Percentiles rank a stretch among this genome's conserved stretches.
phyloP scores from a whole-genome alignment of 2,329 filamentous ascomycete genomes.

The Eurotiales sp. region DNA sequence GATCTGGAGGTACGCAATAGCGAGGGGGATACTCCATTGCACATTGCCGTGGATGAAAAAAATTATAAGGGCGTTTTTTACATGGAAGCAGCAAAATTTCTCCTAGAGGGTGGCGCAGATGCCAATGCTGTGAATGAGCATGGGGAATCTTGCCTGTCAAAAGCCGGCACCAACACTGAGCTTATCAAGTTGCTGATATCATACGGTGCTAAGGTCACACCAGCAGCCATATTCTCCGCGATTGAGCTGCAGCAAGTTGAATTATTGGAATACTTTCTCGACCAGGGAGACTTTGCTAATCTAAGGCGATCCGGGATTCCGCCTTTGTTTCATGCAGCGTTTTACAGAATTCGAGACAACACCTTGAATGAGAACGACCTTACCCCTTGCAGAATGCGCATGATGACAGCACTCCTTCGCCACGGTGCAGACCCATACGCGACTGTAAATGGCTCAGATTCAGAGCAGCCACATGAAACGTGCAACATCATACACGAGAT shows the following conservation, averaged over 20 bases:
- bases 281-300: slow-evolving; percentile 6
- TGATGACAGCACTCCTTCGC: slow-evolving; percentile 14
- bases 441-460: background rate
- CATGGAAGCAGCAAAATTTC: slow-evolving; percentile 2
- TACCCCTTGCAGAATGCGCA: background rate
- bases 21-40: background rate
- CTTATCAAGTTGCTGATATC: slow-evolving; percentile 5
- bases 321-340: slow-evolving; percentile 7
- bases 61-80: slow-evolving; percentile 2
- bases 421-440: slow-evolving; percentile 17
- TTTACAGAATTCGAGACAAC: background rate
- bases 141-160: slow-evolving; percentile 2
- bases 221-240: slow-evolving; percentile 7
- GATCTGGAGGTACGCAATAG: background rate
- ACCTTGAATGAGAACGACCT: background rate
- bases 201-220: background rate
- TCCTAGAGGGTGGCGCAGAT: slow-evolving; percentile 3
- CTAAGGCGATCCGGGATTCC: background rate
- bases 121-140: slow-evolving; percentile 6
- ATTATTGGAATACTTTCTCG: slow-evolving; percentile 1
- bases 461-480: slow-evolving; percentile 5
- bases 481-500: slow-evolving; percentile 4
- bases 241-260: slow-evolving; percentile 6
- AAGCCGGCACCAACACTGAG: background rate
- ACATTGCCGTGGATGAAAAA: slow-evolving; percentile 3